phyloP scores from a whole-genome alignment of 2,329 filamentous ascomycete genomes.

The Xylariaceae sp. region DNA sequence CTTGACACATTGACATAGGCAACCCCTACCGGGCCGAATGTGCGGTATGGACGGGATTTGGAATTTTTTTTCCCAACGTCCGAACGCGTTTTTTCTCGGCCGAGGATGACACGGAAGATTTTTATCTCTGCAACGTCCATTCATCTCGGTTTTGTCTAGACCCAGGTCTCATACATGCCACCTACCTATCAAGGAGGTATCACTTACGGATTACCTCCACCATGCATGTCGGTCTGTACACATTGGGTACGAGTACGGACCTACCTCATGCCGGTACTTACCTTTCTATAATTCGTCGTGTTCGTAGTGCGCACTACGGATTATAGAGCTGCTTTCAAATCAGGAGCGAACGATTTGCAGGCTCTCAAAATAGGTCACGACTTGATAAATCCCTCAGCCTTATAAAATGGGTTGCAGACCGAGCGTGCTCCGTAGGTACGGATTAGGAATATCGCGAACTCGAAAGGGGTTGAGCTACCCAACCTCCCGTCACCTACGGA shows the following conservation, averaged over 20 bases:
- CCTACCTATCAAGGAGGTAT: no score
- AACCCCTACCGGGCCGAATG: neutral
- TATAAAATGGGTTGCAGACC: neutral
- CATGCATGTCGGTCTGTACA: no score
- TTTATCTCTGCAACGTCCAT: neutral
- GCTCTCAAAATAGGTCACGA: neutral
- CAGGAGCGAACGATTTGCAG: neutral
- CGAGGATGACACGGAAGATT: neutral
- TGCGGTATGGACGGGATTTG: neutral
- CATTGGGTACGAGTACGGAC: neutral
- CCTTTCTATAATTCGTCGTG: neutral
- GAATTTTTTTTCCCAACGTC: neutral
- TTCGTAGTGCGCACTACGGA: neutral
- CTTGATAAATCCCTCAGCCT: neutral
- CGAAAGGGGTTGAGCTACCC: no score
- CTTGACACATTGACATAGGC: neutral
- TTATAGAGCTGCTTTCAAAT: neutral
- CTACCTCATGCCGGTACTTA: neutral
- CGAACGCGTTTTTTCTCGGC: neutral
- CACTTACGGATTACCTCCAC: no score
- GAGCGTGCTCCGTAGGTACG: no score
- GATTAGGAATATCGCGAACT: no score
- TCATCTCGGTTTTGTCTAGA: neutral
- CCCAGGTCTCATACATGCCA: no score
- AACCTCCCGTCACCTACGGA: no score